These are phyloP conservation scores for Phytomonas sp. DNA, from an alignment of 208 protist genomes.

Conservation along the genomic window DNA sequence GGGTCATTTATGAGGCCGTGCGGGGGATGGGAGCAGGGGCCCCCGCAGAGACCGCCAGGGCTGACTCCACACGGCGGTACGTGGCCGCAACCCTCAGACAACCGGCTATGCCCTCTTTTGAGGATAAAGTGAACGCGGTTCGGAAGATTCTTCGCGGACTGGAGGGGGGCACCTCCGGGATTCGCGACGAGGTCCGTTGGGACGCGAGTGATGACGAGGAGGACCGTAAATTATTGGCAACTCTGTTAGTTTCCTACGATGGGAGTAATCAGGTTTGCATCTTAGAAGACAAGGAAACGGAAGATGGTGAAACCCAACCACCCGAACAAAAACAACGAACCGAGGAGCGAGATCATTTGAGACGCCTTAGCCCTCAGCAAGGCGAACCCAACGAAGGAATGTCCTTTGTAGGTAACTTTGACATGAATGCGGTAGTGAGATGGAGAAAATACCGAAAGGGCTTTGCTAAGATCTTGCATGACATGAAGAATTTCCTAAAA, in stretches of 20 bases:
- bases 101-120: neutral
- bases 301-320: neutral
- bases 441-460: neutral
- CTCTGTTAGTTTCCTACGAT: neutral
- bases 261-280: neutral
- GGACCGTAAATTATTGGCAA: neutral
- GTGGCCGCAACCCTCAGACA: neutral
- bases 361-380: neutral
- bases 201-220: neutral
- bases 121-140: slow-evolving; percentile 2
- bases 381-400: neutral
- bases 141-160: slow-evolving; percentile 19
- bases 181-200: neutral
- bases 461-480: neutral
- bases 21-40: neutral
- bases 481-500: neutral
- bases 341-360: neutral
- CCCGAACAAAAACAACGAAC: neutral
- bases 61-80: slow-evolving; percentile 9
- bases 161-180: neutral
- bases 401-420: neutral
- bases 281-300: neutral
- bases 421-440: neutral
- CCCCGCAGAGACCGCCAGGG: neutral
- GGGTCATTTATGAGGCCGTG: slow-evolving; percentile 23